Base-by-base conservation (phyloP, 495 filamentous ascomycete species). In the Chlorociboria aeruginascens region DNA sequence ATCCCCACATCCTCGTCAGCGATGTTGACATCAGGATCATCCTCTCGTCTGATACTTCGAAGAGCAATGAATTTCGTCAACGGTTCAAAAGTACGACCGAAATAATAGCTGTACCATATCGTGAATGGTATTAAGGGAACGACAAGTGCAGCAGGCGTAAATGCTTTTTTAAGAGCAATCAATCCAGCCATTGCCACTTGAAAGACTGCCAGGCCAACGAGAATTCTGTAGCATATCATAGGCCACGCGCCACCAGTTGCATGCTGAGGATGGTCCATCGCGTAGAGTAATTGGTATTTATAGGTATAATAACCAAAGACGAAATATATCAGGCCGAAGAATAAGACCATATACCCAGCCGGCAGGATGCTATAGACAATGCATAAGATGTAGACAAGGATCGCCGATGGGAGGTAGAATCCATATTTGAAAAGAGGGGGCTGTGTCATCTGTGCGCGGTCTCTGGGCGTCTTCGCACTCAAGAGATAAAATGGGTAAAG, bases 251-350 rank as follows among this genome's bases (percentile, higher is more conserved):
- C 78, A 30, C 93, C 93, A 0, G 92, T 96, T 6, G 92, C 89
- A 60, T 97, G 89, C 50, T 94, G 89, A 7, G 85, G 82, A 58
- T 97, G 89, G 61, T 97, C 89, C 93, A 99, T 97, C 8, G 93
- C 87, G 63, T 97, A 99, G 4, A 99, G 70, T 6, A 99, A 72
- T 65, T 97, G 93, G 59, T 97, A 97, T 62, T 99, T 99, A 74
- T 97, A 95, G 28, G 88, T 89, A 58, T 90, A 94, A 56, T 86
- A 82, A 25, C 93, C 93, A 35, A 96, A 72, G 11, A 77, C 67
- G 58, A 97, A 99, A 63, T 96, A 99, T 9, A 84, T 64, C 39
- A 94, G 67, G 7, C 93, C 93, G 41, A 92, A 83, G 20, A 84
- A 69, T 13, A 94, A 77, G 13, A 96, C 83, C 39, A 85, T 67